phyloP scores from a whole-genome alignment of 2,329 filamentous ascomycete species.

The Simplicillium sp. region DNA sequence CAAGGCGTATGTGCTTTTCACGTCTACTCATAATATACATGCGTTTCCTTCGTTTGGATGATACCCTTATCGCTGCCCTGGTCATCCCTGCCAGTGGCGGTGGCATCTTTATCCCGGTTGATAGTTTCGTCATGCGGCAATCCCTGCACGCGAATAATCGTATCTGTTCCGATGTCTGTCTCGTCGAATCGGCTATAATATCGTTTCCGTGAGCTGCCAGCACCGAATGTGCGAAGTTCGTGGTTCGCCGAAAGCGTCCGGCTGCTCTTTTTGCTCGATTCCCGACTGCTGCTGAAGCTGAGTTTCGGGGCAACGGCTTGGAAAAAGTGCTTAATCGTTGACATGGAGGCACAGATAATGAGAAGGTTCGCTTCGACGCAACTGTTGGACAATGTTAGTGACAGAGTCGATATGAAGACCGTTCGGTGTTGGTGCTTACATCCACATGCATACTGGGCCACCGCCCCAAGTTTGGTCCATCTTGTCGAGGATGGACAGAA shows the following conservation, averaged over 20 bases:
- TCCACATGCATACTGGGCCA: conserved; percentile 14
- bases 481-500: conserved; percentile 12
- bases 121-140: neutral
- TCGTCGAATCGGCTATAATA: conserved; percentile 4
- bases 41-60: neutral
- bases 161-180: conserved; percentile 1
- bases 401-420: neutral
- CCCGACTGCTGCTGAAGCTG: conserved; percentile 6
- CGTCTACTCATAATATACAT: conserved; percentile 1
- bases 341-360: conserved; percentile 22
- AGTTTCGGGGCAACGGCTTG: conserved; percentile 15
- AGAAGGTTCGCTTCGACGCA: conserved; percentile 26
- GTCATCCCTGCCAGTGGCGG: neutral
- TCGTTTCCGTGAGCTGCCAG: neutral
- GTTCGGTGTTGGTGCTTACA: conserved; percentile 9
- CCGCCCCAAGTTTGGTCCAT: conserved; percentile 18
- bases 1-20: neutral
- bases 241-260: neutral
- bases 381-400: conserved; percentile 6
- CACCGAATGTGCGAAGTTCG: conserved; percentile 2
- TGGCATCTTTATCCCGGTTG: neutral
- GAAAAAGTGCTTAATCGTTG: conserved; percentile 17
- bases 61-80: conserved; percentile 1
- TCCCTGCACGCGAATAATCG: neutral
- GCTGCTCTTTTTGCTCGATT: neutral